Conservation (phyloP, 768 basidiomycete genomes). For the Podaxis mareebaensis region DNA sequence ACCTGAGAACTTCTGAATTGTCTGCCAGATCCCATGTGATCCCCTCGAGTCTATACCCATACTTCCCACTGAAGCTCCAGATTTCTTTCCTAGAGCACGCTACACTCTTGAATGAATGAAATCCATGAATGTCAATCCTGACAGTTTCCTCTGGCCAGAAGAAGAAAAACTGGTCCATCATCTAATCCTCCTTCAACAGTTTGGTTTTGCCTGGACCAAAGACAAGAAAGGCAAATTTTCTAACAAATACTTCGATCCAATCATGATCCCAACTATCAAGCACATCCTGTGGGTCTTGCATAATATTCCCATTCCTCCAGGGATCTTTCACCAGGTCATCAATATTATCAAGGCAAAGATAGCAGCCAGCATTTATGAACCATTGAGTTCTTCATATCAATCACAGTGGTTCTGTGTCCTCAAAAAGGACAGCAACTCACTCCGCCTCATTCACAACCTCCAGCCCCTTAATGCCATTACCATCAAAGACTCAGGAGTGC, state of each 20-base stretch:
- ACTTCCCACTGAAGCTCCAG: slow-evolving; percentile 8
- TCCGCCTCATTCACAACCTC: slow-evolving; percentile 36
- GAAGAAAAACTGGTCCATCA: slow-evolving; percentile 33
- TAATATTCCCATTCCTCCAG: slow-evolving; percentile 34
- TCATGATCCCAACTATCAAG: slow-evolving; percentile 31
- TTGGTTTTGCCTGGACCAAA: slow-evolving; percentile 40
- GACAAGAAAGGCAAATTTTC: slow-evolving; percentile 33
- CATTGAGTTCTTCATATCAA: slow-evolving; percentile 36
- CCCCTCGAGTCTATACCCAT: slow-evolving; percentile 13
- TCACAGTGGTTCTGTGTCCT: slow-evolving; percentile 41
- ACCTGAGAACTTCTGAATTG: slow-evolving; percentile 13
- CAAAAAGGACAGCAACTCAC: slow-evolving; percentile 37
- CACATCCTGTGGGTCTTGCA: slow-evolving; percentile 32
- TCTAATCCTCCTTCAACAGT: slow-evolving; percentile 30
- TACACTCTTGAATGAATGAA: slow-evolving; percentile 26
- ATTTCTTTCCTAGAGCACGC: slow-evolving; percentile 17
- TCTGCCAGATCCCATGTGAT: slow-evolving; percentile 14
- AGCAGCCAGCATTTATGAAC: slow-evolving; percentile 37
- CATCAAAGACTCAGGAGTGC: slow-evolving; percentile 34
- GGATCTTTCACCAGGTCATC: slow-evolving; percentile 32
- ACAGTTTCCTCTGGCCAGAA: slow-evolving; percentile 31
- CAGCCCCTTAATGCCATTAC: slow-evolving; percentile 38
- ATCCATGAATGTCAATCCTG: slow-evolving; percentile 16
- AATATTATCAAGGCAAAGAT: slow-evolving; percentile 37
- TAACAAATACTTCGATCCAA: slow-evolving; percentile 32